These are phyloP conservation scores for Leishmania aethiopica DNA, from an alignment of 208 protist genomes.

Conservation along the genomic window DNA sequence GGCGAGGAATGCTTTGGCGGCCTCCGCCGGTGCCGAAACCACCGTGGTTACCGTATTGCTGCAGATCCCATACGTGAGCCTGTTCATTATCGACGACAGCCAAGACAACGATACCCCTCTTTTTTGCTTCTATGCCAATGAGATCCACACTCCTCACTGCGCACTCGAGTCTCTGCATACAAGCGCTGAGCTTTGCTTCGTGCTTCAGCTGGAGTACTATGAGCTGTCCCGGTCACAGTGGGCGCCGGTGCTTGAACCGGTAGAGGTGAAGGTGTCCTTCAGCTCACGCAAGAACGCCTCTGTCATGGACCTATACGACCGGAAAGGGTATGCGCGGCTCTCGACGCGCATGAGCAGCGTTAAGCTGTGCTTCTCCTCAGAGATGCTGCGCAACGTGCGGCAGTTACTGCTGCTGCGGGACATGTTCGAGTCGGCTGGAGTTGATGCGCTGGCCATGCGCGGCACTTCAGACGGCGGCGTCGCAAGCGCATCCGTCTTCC, in stretches of 20 bases:
- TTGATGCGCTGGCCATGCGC: not conserved
- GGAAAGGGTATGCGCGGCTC: slow-evolving; percentile 22
- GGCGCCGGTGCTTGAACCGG: slow-evolving; percentile 25
- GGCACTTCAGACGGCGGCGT: not conserved
- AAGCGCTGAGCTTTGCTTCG: slow-evolving; percentile 20
- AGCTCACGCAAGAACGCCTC: slow-evolving; percentile 19
- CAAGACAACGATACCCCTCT: slow-evolving; percentile 27
- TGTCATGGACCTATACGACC: slow-evolving; percentile 25
- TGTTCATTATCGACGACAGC: slow-evolving; percentile 30
- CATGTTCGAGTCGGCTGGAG: slow-evolving; percentile 10
- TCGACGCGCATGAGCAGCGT: slow-evolving; percentile 15
- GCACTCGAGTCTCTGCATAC: slow-evolving; percentile 4
- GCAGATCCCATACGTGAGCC: slow-evolving; percentile 25
- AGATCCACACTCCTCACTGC: slow-evolving; percentile 14
- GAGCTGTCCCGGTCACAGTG: slow-evolving; percentile 23
- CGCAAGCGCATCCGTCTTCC: not conserved
- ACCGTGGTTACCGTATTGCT: not conserved
- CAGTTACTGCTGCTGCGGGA: slow-evolving; percentile 26
- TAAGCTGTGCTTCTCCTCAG: slow-evolving; percentile 15
- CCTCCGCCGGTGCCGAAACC: not conserved
- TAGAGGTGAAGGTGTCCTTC: slow-evolving; percentile 12
- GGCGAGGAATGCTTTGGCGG: not conserved
- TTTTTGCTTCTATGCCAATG: slow-evolving; percentile 23
- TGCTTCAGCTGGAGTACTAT: slow-evolving; percentile 28
- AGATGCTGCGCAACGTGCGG: slow-evolving; percentile 24